Conservation (phyloP, 805 yeast species). For the Candida arabinofermentans region DNA sequence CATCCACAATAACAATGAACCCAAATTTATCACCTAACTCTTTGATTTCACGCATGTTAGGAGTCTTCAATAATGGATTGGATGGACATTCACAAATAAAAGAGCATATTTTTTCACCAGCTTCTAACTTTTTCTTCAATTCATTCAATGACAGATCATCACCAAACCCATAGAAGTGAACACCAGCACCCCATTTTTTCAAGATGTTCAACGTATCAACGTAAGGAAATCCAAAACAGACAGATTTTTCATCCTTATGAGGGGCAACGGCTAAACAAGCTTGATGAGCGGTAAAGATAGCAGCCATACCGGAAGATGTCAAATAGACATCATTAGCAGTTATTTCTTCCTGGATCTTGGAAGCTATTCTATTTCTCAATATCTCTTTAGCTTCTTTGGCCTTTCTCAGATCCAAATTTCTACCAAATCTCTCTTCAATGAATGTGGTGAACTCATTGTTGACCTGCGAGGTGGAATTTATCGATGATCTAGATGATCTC, state of each 20-base stretch:
- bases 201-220: conserved; percentile 87
- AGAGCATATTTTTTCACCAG: conserved; percentile 67
- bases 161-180: conserved; percentile 79
- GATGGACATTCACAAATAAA: conserved; percentile 93
- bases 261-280: conserved; percentile 17
- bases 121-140: conserved; percentile 55
- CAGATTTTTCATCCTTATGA: conserved; percentile 51
- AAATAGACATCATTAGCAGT: conserved; percentile 66
- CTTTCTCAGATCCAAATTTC: conserved; percentile 75
- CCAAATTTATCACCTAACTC: conserved; percentile 62
- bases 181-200: conserved; percentile 89
- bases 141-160: conserved; percentile 65
- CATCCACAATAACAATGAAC: conserved; percentile 86
- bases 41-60: conserved; percentile 64
- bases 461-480: conserved; percentile 13
- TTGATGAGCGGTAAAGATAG: conserved; percentile 79
- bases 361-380: conserved; percentile 70
- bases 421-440: conserved; percentile 87
- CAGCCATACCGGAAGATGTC: conserved; percentile 90
- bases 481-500: conserved; percentile 27
- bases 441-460: conserved; percentile 52
- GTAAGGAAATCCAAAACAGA: conserved; percentile 95
- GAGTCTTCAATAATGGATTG: conserved; percentile 86
- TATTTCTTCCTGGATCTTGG: conserved; percentile 41
- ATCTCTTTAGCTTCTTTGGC: conserved; percentile 74